Evolutionary conservation across 345 rosid species (phyloP).

Genomic region (Syzygium oleosum): DNA sequence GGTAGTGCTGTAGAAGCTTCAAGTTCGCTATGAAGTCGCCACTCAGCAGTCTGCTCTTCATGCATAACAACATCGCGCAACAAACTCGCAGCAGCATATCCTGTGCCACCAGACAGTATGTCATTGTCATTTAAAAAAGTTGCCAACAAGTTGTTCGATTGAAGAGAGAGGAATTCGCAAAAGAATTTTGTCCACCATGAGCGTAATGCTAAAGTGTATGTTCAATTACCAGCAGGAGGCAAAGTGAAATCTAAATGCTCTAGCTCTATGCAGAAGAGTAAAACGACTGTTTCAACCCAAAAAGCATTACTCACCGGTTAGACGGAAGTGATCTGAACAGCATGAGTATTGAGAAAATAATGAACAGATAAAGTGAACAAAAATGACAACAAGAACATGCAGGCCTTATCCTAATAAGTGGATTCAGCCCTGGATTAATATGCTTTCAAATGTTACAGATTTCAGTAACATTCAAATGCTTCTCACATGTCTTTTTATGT

Average conservation of each 20-base stretch:
- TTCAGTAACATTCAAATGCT: neutral
- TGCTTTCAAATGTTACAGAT: neutral
- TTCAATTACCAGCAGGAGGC: neutral
- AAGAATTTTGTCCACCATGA: neutral
- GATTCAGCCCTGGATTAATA: neutral
- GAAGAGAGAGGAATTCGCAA: neutral
- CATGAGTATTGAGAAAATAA: neutral
- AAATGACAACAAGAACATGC: neutral
- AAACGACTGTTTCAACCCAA: neutral
- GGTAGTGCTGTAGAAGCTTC: constrained; percentile 57
- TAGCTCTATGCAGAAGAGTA: neutral
- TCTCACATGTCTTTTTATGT: neutral
- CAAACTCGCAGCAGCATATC: constrained; percentile 66
- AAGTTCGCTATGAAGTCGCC: constrained; percentile 64
- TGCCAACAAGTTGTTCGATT: neutral
- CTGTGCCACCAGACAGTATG: constrained; percentile 20
- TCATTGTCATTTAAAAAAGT: neutral
- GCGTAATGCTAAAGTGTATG: neutral
- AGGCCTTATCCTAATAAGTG: neutral
- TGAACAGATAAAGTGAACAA: neutral
- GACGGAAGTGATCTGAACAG: neutral
- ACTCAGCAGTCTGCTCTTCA: constrained; percentile 37
- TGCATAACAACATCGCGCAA: constrained; percentile 59
- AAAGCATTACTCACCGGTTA: neutral
- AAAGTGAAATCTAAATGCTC: neutral